phyloP scores from a whole-genome alignment of 2,329 filamentous ascomycete species.

The Alternaria sp. region DNA sequence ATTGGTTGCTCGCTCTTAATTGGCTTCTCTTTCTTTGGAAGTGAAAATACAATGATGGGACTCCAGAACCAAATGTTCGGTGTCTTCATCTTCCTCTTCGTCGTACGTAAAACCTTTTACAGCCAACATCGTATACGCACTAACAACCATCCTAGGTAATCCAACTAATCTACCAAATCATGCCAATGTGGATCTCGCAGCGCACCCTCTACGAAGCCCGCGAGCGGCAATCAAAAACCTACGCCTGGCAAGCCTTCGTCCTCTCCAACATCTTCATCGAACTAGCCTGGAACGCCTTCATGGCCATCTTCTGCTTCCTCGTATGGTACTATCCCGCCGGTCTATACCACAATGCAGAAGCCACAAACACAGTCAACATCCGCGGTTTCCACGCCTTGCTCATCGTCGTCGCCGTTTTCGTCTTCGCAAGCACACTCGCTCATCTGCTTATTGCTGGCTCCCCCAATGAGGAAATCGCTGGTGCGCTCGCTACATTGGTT shows the following conservation, averaged over 20 bases:
- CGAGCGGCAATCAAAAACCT: conserved; percentile 69
- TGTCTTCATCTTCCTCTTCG: conserved; percentile 58
- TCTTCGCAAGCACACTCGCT: conserved; percentile 71
- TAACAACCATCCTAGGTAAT: conserved; percentile 25
- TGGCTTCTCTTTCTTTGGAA: conserved; percentile 52
- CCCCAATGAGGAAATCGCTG: conserved; percentile 71
- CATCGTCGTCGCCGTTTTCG: conserved; percentile 65
- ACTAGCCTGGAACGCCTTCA: conserved; percentile 61
- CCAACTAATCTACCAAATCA: conserved; percentile 54
- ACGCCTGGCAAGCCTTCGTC: conserved; percentile 77
- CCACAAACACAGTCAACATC: conserved; percentile 61
- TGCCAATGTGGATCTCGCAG: conserved; percentile 64
- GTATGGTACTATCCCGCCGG: conserved; percentile 71
- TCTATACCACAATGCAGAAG: conserved; percentile 71
- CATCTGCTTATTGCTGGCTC: conserved; percentile 75
- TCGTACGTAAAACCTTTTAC: conserved; percentile 25
- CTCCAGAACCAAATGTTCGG: conserved; percentile 56
- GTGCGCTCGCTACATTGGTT: conserved; percentile 66
- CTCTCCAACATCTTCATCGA: conserved; percentile 74
- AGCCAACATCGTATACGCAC: neutral
- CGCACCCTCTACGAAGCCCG: conserved; percentile 65
- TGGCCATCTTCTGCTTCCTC: conserved; percentile 57
- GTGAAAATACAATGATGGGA: conserved; percentile 47
- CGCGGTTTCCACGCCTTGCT: conserved; percentile 73
- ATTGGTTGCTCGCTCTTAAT: conserved; percentile 41